phyloP scores from a whole-genome alignment of 2,329 filamentous ascomycete genomes.

The Botryotinia convoluta region DNA sequence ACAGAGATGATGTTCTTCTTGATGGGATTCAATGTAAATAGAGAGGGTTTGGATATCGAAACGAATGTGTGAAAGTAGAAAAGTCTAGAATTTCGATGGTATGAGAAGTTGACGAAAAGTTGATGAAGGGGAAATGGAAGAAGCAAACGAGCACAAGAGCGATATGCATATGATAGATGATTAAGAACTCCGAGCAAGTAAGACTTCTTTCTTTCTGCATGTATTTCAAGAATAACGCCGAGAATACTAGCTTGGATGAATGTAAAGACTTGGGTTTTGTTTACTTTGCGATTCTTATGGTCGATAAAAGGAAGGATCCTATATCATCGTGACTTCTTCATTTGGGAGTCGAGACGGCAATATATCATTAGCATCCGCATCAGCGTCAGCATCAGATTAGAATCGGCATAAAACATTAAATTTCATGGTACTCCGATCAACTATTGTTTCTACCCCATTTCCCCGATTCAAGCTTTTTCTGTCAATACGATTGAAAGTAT shows the following conservation, averaged over 20 bases:
- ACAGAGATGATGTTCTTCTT: neutral
- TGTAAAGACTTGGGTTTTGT: neutral
- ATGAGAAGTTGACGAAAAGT: neutral
- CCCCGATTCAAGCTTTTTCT: neutral
- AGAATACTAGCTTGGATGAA: neutral
- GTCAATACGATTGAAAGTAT: neutral
- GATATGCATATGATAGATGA: neutral
- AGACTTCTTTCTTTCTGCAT: slow-evolving; percentile 15
- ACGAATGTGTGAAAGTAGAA: neutral
- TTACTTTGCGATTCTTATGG: neutral
- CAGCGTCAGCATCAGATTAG: neutral
- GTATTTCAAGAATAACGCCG: slow-evolving; percentile 11
- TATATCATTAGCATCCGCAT: neutral
- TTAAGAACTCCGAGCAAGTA: neutral
- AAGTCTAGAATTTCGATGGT: neutral
- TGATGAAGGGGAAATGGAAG: slow-evolving; percentile 4
- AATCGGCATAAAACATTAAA: neutral
- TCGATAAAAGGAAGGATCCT: neutral
- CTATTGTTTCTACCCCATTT: neutral
- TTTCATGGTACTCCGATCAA: neutral
- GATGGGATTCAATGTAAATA: neutral
- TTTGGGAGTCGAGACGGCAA: neutral
- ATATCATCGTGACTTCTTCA: slow-evolving; percentile 2
- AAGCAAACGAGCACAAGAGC: slow-evolving; percentile 1
- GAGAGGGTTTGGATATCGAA: neutral